Conservation (phyloP, 2,329 filamentous ascomycete species). For the Calonectria ilicicola region DNA sequence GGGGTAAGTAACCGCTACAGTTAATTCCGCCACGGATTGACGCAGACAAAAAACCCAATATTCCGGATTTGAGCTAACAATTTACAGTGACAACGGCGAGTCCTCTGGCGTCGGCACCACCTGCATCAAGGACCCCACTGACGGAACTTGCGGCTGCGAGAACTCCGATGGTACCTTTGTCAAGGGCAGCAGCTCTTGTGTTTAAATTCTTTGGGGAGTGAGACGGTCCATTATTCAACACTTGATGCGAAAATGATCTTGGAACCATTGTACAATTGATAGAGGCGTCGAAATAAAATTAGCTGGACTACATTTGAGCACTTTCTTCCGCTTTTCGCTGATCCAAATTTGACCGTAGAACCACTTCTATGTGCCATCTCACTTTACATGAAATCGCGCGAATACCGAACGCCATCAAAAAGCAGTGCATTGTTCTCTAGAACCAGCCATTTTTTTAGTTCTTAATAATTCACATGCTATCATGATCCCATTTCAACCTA, state of each 20-base stretch:
- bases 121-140: slow-evolving; percentile 39
- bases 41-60: neutral
- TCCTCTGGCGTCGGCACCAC: slow-evolving; percentile 37
- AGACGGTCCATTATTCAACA: neutral
- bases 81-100: slow-evolving; percentile 30
- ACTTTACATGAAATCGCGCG: too few species aligned
- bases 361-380: too few species aligned
- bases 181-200: slow-evolving; percentile 31
- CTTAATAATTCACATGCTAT: neutral
- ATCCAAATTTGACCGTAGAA: too few species aligned
- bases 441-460: too few species aligned
- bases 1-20: slow-evolving; percentile 25
- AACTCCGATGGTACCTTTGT: slow-evolving; percentile 40
- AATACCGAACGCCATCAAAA: too few species aligned
- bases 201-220: slow-evolving; percentile 8
- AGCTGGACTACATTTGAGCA: neutral
- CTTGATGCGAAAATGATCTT: slow-evolving; percentile 1
- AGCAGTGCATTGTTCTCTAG: too few species aligned
- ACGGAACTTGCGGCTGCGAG: slow-evolving; percentile 40
- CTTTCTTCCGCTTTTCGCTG: neutral
- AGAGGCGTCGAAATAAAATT: neutral
- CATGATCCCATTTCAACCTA: too few species aligned
- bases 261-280: slow-evolving; percentile 1
- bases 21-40: too few species aligned
- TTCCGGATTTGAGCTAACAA: neutral